Percentiles rank a stretch among this genome's conserved stretches.
These are phyloP conservation scores for Pleomassaria siparia DNA, from an alignment of 2,329 filamentous ascomycete species.

Conservation along the genomic window DNA sequence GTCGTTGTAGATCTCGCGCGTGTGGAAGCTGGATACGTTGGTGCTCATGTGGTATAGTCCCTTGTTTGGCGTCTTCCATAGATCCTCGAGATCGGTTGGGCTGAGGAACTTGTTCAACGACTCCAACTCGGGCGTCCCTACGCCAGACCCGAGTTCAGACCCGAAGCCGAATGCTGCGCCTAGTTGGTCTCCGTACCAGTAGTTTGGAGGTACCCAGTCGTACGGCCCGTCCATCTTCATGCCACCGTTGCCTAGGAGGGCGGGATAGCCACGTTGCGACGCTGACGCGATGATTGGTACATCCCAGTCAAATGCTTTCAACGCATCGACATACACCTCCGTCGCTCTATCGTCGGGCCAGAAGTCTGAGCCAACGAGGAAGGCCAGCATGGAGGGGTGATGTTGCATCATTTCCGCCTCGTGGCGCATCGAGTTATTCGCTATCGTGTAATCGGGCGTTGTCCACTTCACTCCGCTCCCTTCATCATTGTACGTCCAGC, in stretches of 20 bases:
- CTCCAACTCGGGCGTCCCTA: constrained; percentile 61
- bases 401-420: constrained; percentile 62
- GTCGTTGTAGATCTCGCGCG: constrained; percentile 60
- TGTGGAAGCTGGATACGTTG: constrained; percentile 57
- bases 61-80: constrained; percentile 59
- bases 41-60: constrained; percentile 63
- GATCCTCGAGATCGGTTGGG: constrained; percentile 52
- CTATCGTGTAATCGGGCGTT: constrained; percentile 57
- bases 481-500: constrained; percentile 63
- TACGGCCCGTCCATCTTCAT: constrained; percentile 70
- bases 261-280: constrained; percentile 56
- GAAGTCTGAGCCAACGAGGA: constrained; percentile 63
- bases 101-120: constrained; percentile 59
- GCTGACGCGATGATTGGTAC: constrained; percentile 61
- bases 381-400: constrained; percentile 61
- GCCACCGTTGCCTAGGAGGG: constrained; percentile 56
- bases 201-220: constrained; percentile 66
- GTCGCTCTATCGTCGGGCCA: constrained; percentile 63
- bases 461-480: constrained; percentile 50
- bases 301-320: constrained; percentile 57
- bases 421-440: constrained; percentile 58
- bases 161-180: constrained; percentile 66
- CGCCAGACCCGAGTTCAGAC: constrained; percentile 63
- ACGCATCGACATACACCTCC: constrained; percentile 54
- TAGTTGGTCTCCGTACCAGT: constrained; percentile 60